Evolutionary conservation across 164 flowering plant genomes (phyloP).

Genomic region (Dillenia suffruticosa): DNA sequence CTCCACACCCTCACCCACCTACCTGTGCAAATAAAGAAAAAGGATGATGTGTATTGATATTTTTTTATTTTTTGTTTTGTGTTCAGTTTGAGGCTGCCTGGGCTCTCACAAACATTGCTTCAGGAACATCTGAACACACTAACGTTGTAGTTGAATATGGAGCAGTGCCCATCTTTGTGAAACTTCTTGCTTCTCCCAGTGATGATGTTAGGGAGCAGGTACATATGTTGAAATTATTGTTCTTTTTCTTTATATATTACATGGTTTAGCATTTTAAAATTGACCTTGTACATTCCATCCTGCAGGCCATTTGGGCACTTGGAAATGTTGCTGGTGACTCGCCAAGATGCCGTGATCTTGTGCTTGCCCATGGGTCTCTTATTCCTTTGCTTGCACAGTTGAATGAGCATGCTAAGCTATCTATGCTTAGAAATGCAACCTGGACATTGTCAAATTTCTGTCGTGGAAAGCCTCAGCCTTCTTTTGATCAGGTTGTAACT

Average conservation of each 20-base stretch:
- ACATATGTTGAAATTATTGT: not conserved
- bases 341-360: constrained; percentile 51
- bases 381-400: constrained; percentile 39
- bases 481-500: constrained; percentile 42
- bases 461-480: constrained; percentile 53
- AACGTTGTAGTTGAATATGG: constrained; percentile 55
- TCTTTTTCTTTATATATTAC: no score
- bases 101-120: constrained; percentile 53
- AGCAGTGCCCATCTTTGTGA: constrained; percentile 50
- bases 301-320: constrained; percentile 58
- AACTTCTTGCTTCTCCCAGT: constrained; percentile 45
- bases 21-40: no score
- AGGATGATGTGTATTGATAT: no score
- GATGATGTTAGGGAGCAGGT: constrained; percentile 65
- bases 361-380: constrained; percentile 43
- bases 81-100: constrained; percentile 54
- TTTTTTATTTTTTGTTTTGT: not conserved
- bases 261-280: no score
- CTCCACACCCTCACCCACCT: no score
- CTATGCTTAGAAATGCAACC: constrained; percentile 53
- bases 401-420: constrained; percentile 41
- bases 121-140: constrained; percentile 56
- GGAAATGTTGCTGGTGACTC: constrained; percentile 65
- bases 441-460: constrained; percentile 56
- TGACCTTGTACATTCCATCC: no score